Percentiles rank a stretch among this genome's conserved stretches.
phyloP scores from a whole-genome alignment of 2,329 filamentous ascomycete species.

The Sclerotiophoma versabilis region DNA sequence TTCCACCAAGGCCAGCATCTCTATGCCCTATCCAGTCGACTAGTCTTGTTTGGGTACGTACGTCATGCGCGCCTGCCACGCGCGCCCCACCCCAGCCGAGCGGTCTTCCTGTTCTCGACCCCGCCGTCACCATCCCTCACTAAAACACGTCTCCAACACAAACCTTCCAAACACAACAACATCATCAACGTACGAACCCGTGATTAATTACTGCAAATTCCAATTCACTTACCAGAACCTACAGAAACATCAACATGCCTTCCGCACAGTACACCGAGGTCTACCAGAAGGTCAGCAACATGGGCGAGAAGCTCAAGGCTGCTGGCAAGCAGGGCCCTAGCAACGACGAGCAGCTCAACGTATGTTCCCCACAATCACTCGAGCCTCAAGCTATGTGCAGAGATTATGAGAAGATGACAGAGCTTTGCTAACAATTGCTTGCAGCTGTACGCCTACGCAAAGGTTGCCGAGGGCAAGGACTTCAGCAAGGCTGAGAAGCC shows the following conservation, averaged over 20 bases:
- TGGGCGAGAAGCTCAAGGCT: constrained; percentile 42
- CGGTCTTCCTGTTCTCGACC: constrained; percentile 17
- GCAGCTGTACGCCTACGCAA: constrained; percentile 62
- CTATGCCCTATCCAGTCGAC: neutral
- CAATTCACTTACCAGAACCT: neutral
- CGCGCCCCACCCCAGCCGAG: constrained; percentile 15
- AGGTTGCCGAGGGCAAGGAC: constrained; percentile 50
- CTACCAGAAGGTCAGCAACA: constrained; percentile 42
- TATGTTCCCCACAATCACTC: constrained; percentile 23
- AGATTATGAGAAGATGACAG: neutral
- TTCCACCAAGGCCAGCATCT: neutral
- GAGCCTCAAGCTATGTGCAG: neutral
- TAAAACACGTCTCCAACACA: constrained; percentile 14
- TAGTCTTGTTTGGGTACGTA: constrained; percentile 6
- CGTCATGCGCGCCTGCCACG: constrained; percentile 24
- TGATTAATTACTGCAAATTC: neutral
- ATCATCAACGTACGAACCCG: neutral
- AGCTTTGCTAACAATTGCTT: constrained; percentile 5
- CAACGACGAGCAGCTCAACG: constrained; percentile 59
- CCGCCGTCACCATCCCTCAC: constrained; percentile 12
- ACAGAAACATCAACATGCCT: constrained; percentile 28
- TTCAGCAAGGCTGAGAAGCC: constrained; percentile 57
- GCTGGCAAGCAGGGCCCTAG: constrained; percentile 34
- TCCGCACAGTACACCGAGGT: constrained; percentile 42
- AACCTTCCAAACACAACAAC: constrained; percentile 9